Conservation (phyloP, 2,329 filamentous ascomycete genomes). For the Claviceps digitariae region DNA sequence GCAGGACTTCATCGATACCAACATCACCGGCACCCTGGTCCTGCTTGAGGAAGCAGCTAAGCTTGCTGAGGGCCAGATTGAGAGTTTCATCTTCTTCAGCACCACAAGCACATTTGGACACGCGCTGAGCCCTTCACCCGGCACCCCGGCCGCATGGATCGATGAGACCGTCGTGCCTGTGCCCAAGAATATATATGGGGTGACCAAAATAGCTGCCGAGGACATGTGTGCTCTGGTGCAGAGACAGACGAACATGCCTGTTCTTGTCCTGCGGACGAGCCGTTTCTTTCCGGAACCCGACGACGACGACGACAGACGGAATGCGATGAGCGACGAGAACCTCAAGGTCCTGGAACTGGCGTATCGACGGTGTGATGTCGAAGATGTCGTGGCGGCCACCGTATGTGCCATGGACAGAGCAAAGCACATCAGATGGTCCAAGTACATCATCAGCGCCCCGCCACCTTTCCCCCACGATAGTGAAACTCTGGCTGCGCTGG, state of each 20-base stretch:
- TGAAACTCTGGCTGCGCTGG: conserved; percentile 19
- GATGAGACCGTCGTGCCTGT: conserved; percentile 25
- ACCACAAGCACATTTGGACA: conserved; percentile 32
- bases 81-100: conserved; percentile 31
- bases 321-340: conserved; percentile 25
- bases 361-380: conserved; percentile 29
- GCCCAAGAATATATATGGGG: conserved; percentile 36
- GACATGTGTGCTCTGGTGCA: conserved; percentile 31
- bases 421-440: conserved; percentile 20
- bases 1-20: conserved; percentile 28
- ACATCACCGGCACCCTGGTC: conserved; percentile 28
- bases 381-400: conserved; percentile 28
- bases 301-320: conserved; percentile 27
- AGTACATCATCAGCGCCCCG: conserved; percentile 31
- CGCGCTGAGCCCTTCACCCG: conserved; percentile 23
- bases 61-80: conserved; percentile 10
- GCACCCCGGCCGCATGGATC: conserved; percentile 29
- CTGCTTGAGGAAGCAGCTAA: conserved; percentile 27
- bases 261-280: conserved; percentile 30
- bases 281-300: conserved; percentile 36
- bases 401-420: conserved; percentile 25
- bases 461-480: conserved; percentile 22
- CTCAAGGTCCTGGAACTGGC: conserved; percentile 34
- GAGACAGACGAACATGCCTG: conserved; percentile 23
- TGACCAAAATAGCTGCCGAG: conserved; percentile 34